Percentiles rank a stretch among this genome's conserved stretches.
phyloP scores from a whole-genome alignment of 2,329 filamentous ascomycete genomes.

The Colletotrichum acutatum region DNA sequence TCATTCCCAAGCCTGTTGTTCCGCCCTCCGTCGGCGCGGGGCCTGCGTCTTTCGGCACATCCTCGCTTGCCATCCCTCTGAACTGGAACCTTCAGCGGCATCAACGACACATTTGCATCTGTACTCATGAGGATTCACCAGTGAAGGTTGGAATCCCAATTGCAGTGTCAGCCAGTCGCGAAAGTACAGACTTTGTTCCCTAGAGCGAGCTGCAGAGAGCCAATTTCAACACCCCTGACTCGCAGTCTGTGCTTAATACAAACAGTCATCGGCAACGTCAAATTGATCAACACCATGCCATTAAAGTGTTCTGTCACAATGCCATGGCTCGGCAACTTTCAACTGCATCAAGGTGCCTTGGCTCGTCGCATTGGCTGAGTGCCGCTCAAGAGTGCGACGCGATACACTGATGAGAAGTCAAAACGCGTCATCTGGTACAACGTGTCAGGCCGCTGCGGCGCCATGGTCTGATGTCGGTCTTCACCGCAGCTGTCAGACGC shows the following conservation, averaged over 20 bases:
- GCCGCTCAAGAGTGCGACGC: neutral
- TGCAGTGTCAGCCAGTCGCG: neutral
- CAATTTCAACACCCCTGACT: neutral
- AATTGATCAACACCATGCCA: neutral
- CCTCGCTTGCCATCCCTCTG: neutral
- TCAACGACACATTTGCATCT: neutral
- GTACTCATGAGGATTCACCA: neutral
- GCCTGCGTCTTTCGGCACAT: neutral
- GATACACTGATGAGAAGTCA: neutral
- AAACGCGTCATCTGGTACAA: neutral
- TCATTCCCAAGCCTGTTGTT: neutral
- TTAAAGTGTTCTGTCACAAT: neutral
- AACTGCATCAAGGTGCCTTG: neutral
- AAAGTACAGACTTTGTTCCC: neutral
- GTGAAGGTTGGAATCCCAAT: neutral
- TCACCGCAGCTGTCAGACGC: slow-evolving; percentile 3
- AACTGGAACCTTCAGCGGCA: neutral
- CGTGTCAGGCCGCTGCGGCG: neutral
- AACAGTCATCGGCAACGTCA: neutral
- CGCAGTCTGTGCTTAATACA: neutral
- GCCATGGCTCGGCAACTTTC: neutral
- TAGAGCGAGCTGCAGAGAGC: neutral
- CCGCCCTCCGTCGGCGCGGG: neutral
- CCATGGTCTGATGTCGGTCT: slow-evolving; percentile 10
- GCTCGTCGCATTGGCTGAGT: neutral